phyloP scores from a whole-genome alignment of 129 eudicot genomes.

The Pseudognaphalium luteoalbum region DNA sequence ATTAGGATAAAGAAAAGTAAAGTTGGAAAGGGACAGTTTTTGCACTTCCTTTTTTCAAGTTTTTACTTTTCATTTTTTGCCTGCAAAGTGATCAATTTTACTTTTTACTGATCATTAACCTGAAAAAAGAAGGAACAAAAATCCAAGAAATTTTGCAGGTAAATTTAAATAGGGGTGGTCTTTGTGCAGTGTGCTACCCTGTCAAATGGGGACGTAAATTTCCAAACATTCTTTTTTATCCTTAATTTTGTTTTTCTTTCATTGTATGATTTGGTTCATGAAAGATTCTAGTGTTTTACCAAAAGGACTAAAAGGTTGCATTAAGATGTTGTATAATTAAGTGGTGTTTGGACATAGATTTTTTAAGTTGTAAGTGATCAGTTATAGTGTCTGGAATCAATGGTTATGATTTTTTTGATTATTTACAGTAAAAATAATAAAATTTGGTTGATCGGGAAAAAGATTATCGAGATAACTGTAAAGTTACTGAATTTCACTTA shows the following conservation, averaged over 20 bases:
- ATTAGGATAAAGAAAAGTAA: conserved; percentile 10
- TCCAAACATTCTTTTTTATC: conserved; percentile 10
- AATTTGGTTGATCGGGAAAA: neutral
- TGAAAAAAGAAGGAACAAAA: conserved; percentile 32
- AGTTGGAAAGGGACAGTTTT: conserved; percentile 21
- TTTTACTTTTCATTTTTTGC: conserved; percentile 18
- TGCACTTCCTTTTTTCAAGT: conserved; percentile 14
- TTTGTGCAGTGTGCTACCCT: conserved; percentile 41
- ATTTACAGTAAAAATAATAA: neutral
- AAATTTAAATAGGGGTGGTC: conserved; percentile 35
- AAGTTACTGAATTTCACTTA: neutral
- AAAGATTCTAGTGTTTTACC: neutral
- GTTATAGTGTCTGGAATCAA: neutral
- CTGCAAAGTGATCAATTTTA: conserved; percentile 25
- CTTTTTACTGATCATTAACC: conserved; percentile 34
- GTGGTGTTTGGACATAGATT: neutral
- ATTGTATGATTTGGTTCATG: conserved; percentile 1
- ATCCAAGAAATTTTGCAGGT: conserved; percentile 24
- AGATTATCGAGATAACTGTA: neutral
- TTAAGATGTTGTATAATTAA: neutral
- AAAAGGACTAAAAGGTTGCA: neutral
- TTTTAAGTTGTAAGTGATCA: neutral
- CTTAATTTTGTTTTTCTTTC: neutral
- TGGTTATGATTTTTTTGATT: neutral
- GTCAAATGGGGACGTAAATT: conserved; percentile 33